Evolutionary conservation across 768 basidiomycete genomes (phyloP), one percentile per base, ranked within the genome.

Genomic region (Leccinum longicurvipes): DNA sequence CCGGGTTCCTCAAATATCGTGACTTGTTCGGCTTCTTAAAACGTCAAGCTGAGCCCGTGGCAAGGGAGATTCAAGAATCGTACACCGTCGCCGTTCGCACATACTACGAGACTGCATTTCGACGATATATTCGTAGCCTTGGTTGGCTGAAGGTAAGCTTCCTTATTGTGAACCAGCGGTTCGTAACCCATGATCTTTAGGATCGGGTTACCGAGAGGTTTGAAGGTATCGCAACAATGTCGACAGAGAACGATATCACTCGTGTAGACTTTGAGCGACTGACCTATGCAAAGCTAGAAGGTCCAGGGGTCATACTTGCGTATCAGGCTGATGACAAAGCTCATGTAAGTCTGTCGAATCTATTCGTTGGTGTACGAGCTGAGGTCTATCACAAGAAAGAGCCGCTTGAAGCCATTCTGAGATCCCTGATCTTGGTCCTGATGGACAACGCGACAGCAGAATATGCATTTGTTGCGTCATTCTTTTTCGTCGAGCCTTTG

Each of bases 361-460:
- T 51, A 12, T 55, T 10, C 17, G 12, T 15, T 41, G 42, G 10
- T 51, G 51, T 42, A 47, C 60, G 55, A 67, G 50, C 54, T 62
- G 21, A 60, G 17, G 44, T 29, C 60, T 36, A 15, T 23, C 21
- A 36, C 48, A 70, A 89, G 95, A 91, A 83, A 83, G 87, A 89
- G 61, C 83, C 89, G 0, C 70, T 87, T 1, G 97, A 98, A 74
- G 87, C 87, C 0, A 76, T 98, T 23, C 78, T 93, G 59, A 85
- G 96, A 24, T 96, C 95, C 0, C 74, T 93, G 24, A 74, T 93
- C 47, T 76, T 98, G 50, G 95, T 97, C 51, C 82, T 98, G 57
- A 86, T 96, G 82, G 94, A 98, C 74, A 98, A 99, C 66, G 87
- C 91, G 4, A 90, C 90, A 1, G 84, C 93, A 27, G 96, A 98